Conservation (phyloP, 371 early-diverging fungal species). For the Mortierella sp. region DNA sequence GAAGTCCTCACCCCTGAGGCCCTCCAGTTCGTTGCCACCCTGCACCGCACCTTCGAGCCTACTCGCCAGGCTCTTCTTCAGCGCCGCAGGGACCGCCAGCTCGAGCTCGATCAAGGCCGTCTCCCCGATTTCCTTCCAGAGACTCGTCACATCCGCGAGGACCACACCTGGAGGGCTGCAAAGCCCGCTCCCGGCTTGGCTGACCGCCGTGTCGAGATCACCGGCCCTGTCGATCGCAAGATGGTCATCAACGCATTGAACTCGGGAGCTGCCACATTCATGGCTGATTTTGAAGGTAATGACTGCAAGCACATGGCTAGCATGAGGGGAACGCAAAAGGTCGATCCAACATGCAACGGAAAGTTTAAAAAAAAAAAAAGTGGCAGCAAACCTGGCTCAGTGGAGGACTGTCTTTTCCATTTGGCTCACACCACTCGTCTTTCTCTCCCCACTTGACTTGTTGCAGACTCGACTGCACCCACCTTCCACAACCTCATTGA, state of each 20-base stretch:
- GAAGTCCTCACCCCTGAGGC: slow-evolving; percentile 83
- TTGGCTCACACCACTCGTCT: neutral
- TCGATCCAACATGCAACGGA: too few relatives aligned
- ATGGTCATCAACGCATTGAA: slow-evolving; percentile 98
- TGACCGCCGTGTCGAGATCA: slow-evolving; percentile 96
- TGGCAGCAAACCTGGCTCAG: slow-evolving; percentile 17
- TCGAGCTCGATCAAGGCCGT: slow-evolving; percentile 76
- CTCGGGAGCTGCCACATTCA: slow-evolving; percentile 89
- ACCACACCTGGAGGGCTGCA: slow-evolving; percentile 89
- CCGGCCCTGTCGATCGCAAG: slow-evolving; percentile 97
- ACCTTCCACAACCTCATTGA: slow-evolving; percentile 87
- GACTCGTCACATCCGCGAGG: slow-evolving; percentile 88
- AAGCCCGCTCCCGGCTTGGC: slow-evolving; percentile 88
- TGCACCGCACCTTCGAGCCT: slow-evolving; percentile 87
- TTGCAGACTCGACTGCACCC: slow-evolving; percentile 83
- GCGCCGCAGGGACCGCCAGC: slow-evolving; percentile 76
- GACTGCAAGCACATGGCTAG: too few relatives aligned
- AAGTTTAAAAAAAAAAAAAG: slow-evolving; percentile 20
- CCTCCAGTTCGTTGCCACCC: slow-evolving; percentile 79
- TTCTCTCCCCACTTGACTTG: neutral
- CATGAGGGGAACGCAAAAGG: too few relatives aligned
- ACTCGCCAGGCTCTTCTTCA: slow-evolving; percentile 82
- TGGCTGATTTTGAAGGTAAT: slow-evolving; percentile 97
- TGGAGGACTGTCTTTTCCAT: slow-evolving; percentile 28
- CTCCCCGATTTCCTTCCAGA: slow-evolving; percentile 92